These are phyloP conservation scores for Linum tenue DNA, from an alignment of 345 rosid species.

Conservation along the genomic window DNA sequence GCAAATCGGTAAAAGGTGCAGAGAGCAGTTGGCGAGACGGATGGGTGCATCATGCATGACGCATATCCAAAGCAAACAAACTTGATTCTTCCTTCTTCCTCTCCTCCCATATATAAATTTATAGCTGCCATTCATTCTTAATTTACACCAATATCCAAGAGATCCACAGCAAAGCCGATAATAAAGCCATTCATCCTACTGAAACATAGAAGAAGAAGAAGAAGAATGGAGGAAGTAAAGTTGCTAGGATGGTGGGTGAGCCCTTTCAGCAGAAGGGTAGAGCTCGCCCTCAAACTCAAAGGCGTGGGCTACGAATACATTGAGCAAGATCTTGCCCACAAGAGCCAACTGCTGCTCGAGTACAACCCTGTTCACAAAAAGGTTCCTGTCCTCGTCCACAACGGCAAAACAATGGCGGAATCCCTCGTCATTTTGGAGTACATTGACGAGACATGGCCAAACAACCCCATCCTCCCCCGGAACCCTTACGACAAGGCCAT, in stretches of 20 bases:
- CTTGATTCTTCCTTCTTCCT: too few relatives aligned
- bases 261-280: slow-evolving; percentile 36
- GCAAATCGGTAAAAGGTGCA: too few relatives aligned
- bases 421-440: slow-evolving; percentile 45
- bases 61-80: too few relatives aligned
- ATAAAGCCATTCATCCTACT: too few relatives aligned
- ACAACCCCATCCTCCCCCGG: slow-evolving; percentile 30
- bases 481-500: slow-evolving; percentile 39
- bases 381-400: slow-evolving; percentile 24
- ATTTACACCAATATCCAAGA: slow-evolving; percentile 16
- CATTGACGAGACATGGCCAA: slow-evolving; percentile 48
- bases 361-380: slow-evolving; percentile 28
- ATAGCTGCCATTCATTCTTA: too few relatives aligned
- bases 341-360: slow-evolving; percentile 36
- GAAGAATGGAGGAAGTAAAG: slow-evolving; percentile 23
- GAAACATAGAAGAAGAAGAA: too few relatives aligned
- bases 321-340: slow-evolving; percentile 38
- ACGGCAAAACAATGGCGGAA: slow-evolving; percentile 31
- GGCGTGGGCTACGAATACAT: slow-evolving; percentile 38
- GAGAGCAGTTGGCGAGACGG: too few relatives aligned
- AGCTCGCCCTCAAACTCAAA: slow-evolving; percentile 40
- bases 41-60: too few relatives aligned
- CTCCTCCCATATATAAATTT: too few relatives aligned
- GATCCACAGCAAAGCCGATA: slow-evolving; percentile 10
- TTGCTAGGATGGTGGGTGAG: slow-evolving; percentile 36